These are phyloP conservation scores for Aegilops umbellulata DNA, from an alignment of 176 grass and related monocot genomes.

Conservation along the genomic window DNA sequence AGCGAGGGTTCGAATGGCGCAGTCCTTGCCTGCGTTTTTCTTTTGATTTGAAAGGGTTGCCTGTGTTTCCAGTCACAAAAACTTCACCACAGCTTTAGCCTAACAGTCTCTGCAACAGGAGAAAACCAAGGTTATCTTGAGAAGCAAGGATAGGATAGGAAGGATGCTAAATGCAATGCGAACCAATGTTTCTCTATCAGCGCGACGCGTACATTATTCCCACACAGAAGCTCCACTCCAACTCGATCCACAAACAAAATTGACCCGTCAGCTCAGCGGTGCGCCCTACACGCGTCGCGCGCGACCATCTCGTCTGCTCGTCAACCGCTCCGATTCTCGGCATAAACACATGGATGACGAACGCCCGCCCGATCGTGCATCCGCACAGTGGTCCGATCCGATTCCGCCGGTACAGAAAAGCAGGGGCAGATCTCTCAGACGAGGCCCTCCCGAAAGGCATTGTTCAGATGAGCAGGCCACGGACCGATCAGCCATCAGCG, in stretches of 20 bases:
- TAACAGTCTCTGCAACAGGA: no score
- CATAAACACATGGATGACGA: background rate
- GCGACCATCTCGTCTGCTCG: background rate
- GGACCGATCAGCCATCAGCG: background rate
- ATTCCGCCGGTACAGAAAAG: slow-evolving; percentile 28
- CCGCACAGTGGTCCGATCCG: background rate
- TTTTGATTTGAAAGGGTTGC: no score
- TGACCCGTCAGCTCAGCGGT: background rate
- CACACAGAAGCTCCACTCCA: background rate
- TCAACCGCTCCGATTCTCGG: background rate
- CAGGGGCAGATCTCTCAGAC: slow-evolving; percentile 22
- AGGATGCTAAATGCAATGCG: background rate
- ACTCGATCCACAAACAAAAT: background rate
- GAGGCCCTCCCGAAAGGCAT: background rate
- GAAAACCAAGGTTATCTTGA: no score
- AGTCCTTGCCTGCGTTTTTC: no score
- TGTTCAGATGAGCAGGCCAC: background rate
- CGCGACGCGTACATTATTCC: background rate
- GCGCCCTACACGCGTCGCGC: slow-evolving; percentile 4
- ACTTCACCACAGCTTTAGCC: no score
- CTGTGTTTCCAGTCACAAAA: no score
- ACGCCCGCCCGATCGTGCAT: background rate
- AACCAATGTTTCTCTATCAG: background rate
- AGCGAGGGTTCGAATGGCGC: background rate
- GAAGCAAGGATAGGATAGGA: background rate